Base-by-base conservation (phyloP, 2,329 filamentous ascomycete genomes). In the Epicoccum nigrum region DNA sequence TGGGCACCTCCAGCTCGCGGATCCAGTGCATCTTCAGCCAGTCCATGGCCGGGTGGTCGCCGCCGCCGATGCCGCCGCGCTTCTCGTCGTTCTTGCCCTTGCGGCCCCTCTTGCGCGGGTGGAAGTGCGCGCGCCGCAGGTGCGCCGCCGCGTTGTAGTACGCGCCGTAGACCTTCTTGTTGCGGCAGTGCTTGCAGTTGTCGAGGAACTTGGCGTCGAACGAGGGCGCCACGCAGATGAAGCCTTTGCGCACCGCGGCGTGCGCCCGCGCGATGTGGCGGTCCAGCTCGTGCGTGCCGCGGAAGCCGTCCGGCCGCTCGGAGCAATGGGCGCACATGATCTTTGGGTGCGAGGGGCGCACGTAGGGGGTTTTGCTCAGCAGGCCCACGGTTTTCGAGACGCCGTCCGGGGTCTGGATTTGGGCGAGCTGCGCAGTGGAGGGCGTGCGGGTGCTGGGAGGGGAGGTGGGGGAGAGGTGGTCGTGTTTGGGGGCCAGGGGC, bases 81-180 rank as follows among this genome's bases (percentile, higher is more conserved):
- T 82, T 80, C 70, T 85, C 81, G 55, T 81, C 82, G 50, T 81
- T 80, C 65, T 83, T 83, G 38, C 80, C 79, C 62, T 77, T 77
- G 40, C 82, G 75, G 7, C 83, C 83, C 17, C 82, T 77, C 68
- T 83, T 82, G 60, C 82, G 81, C 1, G 83, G 87, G 67, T 88
- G 89, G 79, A 97, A 97, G 71, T 97, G 93, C 0, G 88, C 88
- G 41, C 93, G 86, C 33, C 92, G 84, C 7, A 97, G 81, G 70
- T 97, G 93, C 0, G 92, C 93, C 0, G 92, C 92, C 0, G 92
- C 93, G 65, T 97, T 97, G 76, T 97, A 97, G 76, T 97, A 94
- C 13, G 89, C 90, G 3, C 89, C 89, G 63, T 97, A 97, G 51
- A 84, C 82, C 78, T 96, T 97, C 47, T 82, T 77, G 35, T 82